Percentiles rank a stretch among this genome's conserved stretches.
phyloP scores from a whole-genome alignment of 352 stramenopile genomes.

The Nothophytophthora sp. region DNA sequence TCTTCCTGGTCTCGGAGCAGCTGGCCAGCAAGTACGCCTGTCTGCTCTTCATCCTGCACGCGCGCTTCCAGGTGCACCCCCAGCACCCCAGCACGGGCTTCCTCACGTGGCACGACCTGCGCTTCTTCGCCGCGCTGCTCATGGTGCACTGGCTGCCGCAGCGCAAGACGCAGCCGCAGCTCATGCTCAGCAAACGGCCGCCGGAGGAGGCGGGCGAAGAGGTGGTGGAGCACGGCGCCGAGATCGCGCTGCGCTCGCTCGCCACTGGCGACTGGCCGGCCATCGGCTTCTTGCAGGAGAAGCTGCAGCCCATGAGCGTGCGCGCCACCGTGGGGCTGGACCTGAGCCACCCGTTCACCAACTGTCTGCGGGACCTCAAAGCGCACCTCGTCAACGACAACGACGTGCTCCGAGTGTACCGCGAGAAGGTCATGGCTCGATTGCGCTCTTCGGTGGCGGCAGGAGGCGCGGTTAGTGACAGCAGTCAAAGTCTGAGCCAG shows the following conservation, averaged over 20 bases:
- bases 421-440: constrained; percentile 39
- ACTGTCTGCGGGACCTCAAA: constrained; percentile 73
- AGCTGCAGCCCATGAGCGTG: constrained; percentile 51
- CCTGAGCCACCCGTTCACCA: constrained; percentile 59
- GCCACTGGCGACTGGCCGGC: constrained; percentile 46
- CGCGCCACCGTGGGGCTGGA: constrained; percentile 62
- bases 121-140: constrained; percentile 69
- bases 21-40: constrained; percentile 80
- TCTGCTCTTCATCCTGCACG: constrained; percentile 80
- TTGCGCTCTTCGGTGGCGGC: constrained; percentile 20
- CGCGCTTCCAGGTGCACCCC: constrained; percentile 75
- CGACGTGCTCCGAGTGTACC: constrained; percentile 56
- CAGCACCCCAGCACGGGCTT: constrained; percentile 53
- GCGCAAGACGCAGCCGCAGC: constrained; percentile 35
- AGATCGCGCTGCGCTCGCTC: constrained; percentile 37
- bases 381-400: constrained; percentile 76
- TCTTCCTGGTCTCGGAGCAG: constrained; percentile 70
- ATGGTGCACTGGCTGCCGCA: constrained; percentile 83
- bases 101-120: constrained; percentile 65
- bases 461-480: constrained; percentile 13
- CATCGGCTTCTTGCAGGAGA: constrained; percentile 54
- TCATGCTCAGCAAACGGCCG: constrained; percentile 17
- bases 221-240: constrained; percentile 52
- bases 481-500: constrained; percentile 17
- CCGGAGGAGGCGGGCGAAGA: constrained; percentile 2